Conservation (phyloP, 2,329 filamentous ascomycete species). For the Fusarium beomiforme region DNA sequence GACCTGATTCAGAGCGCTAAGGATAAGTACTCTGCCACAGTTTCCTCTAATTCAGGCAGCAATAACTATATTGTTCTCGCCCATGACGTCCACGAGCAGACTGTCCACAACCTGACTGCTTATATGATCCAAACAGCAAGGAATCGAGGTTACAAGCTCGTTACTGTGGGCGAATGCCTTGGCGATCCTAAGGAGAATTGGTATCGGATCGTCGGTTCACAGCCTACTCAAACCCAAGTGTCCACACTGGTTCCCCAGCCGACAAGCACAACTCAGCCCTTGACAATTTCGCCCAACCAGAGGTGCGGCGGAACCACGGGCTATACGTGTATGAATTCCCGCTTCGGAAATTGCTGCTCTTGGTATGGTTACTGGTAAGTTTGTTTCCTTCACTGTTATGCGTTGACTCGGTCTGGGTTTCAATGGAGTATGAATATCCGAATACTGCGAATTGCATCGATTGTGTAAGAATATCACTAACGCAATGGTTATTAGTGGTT, state of each 20-base stretch:
- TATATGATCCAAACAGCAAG: conserved; percentile 56
- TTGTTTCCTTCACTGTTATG: background rate
- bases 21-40: conserved; percentile 46
- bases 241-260: too few species aligned
- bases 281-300: conserved; percentile 47
- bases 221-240: too few species aligned
- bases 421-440: too few species aligned
- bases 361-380: conserved; percentile 53
- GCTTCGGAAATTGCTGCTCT: conserved; percentile 53
- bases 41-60: conserved; percentile 45
- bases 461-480: too few species aligned
- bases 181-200: conserved; percentile 60
- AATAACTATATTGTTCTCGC: conserved; percentile 61
- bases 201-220: conserved; percentile 53
- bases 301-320: conserved; percentile 49
- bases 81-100: conserved; percentile 62
- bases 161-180: conserved; percentile 67
- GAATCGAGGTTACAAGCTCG: conserved; percentile 56
- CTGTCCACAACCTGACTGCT: conserved; percentile 52
- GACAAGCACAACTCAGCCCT: background rate
- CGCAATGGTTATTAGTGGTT: conserved; percentile 40
- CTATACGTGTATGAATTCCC: conserved; percentile 50
- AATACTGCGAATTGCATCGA: too few species aligned
- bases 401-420: conserved; percentile 9
- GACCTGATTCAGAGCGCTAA: conserved; percentile 60